Conservation (phyloP, 805 yeast species). For the Lachancea lanzarotensis region DNA sequence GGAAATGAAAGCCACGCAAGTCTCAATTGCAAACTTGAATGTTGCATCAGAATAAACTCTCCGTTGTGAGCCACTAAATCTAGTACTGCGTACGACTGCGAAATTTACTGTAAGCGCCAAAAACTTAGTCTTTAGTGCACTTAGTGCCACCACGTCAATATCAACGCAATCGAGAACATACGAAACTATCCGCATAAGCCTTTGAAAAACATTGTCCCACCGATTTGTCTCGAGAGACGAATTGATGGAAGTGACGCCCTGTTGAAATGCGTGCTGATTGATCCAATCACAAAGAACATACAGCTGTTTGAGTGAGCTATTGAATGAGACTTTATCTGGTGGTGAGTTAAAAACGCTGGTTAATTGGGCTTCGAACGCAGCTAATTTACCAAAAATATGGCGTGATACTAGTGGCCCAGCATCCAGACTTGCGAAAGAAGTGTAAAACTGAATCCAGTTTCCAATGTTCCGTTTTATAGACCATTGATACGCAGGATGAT, state of each 20-base stretch:
- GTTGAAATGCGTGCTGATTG: constrained; percentile 12
- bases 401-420: constrained; percentile 12
- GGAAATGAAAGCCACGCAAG: constrained; percentile 12
- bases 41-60: constrained; percentile 12
- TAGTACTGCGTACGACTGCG: constrained; percentile 8
- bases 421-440: constrained; percentile 12
- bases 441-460: constrained; percentile 18
- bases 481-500: constrained; percentile 17
- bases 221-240: constrained; percentile 11
- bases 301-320: constrained; percentile 10
- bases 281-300: constrained; percentile 24
- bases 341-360: constrained; percentile 13
- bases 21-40: constrained; percentile 16
- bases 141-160: background rate
- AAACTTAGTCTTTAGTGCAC: constrained; percentile 14
- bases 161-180: constrained; percentile 20
- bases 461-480: constrained; percentile 23
- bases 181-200: constrained; percentile 20
- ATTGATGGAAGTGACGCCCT: constrained; percentile 11
- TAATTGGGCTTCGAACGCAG: constrained; percentile 15
- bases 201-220: constrained; percentile 26
- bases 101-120: constrained; percentile 16
- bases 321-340: constrained; percentile 10
- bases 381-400: constrained; percentile 8
- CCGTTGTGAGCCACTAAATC: background rate